Evolutionary conservation across 345 rosid genomes (phyloP).

Genomic region (Corchorus olitorius): DNA sequence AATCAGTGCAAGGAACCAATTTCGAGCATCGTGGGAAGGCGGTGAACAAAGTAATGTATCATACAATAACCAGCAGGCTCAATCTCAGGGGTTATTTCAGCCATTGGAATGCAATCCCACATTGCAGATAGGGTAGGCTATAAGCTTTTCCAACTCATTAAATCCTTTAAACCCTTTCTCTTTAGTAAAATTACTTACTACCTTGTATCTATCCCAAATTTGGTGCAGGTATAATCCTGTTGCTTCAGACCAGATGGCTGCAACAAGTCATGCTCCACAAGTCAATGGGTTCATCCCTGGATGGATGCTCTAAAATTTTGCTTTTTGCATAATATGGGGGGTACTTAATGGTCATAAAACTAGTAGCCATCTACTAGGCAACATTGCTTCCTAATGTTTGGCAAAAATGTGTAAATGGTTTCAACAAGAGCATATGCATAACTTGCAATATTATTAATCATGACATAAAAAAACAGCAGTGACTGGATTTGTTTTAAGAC

Average conservation of each 20-base stretch:
- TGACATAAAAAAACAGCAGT: constrained; percentile 24
- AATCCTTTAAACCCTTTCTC: not conserved
- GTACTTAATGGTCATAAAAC: constrained; percentile 7
- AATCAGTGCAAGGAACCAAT: constrained; percentile 49
- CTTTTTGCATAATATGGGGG: not conserved
- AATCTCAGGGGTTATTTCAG: constrained; percentile 72
- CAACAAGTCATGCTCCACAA: constrained; percentile 57
- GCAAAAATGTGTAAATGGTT: constrained; percentile 39
- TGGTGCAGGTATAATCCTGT: constrained; percentile 58
- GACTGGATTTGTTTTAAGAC: constrained; percentile 14
- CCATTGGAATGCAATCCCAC: constrained; percentile 92
- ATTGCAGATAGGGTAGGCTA: constrained; percentile 83
- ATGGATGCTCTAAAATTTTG: constrained; percentile 82
- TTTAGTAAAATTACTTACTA: not conserved
- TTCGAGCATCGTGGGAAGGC: constrained; percentile 75
- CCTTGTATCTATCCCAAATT: not conserved
- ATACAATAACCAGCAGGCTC: constrained; percentile 68
- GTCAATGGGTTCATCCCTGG: constrained; percentile 91
- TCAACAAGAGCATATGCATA: constrained; percentile 24
- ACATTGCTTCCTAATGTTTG: constrained; percentile 25
- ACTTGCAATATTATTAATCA: not conserved
- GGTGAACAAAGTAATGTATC: constrained; percentile 57
- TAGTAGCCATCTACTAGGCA: not conserved
- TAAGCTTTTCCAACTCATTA: not conserved
- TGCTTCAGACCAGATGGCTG: constrained; percentile 71